A percentile compares a stretch with the other conserved stretches of the same genome.
Evolutionary conservation across 192 early-diverging fungal species (phyloP).

Genomic region (Rhizophagus sp.): DNA sequence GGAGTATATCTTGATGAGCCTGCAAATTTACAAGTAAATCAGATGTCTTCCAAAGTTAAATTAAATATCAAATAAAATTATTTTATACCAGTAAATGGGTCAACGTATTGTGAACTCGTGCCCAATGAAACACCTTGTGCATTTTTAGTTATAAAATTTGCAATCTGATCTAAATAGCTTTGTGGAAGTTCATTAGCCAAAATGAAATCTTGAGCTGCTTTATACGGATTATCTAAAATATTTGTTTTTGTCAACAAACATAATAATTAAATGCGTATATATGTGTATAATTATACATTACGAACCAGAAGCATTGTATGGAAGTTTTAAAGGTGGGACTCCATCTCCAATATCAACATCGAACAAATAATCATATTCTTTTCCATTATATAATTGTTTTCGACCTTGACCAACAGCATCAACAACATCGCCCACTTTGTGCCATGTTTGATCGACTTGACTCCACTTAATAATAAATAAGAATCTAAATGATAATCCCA

Average conservation of each 20-base stretch:
- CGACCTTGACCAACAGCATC: constrained; percentile 76
- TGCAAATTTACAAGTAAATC: constrained; percentile 38
- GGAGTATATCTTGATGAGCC: constrained; percentile 67
- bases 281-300: neutral
- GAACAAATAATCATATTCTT: constrained; percentile 98
- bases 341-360: constrained; percentile 92
- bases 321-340: constrained; percentile 82
- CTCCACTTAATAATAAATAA: constrained; percentile 61
- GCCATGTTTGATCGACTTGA: constrained; percentile 61
- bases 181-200: constrained; percentile 75
- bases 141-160: constrained; percentile 91
- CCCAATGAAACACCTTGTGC: constrained; percentile 65
- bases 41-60: neutral
- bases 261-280: neutral
- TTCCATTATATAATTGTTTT: constrained; percentile 81
- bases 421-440: constrained; percentile 91
- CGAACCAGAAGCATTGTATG: constrained; percentile 82
- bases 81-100: constrained; percentile 56
- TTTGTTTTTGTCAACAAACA: neutral
- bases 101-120: constrained; percentile 35
- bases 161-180: constrained; percentile 90
- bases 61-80: neutral
- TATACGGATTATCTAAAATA: constrained; percentile 85
- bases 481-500: neutral
- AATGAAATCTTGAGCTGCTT: constrained; percentile 91